Percentiles rank a stretch among this genome's conserved stretches.
Conservation (phyloP, 202 grass and related monocot species). For the Zoysia matrella region DNA sequence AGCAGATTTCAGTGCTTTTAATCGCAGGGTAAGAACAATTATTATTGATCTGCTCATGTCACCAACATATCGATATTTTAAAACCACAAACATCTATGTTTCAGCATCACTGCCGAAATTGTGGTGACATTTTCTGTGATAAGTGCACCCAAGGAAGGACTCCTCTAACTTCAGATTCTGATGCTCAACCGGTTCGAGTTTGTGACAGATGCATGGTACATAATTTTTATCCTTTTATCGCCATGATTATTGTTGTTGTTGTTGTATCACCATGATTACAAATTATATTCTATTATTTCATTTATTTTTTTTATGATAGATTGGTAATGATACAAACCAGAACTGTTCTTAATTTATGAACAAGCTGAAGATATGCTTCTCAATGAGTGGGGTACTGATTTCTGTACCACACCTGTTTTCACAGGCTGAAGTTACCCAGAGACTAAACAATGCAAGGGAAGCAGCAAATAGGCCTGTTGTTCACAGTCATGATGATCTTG, state of each 20-base stretch:
- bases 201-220: constrained; percentile 98
- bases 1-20: constrained; percentile 90
- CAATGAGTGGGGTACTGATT: constrained; percentile 20
- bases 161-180: constrained; percentile 72
- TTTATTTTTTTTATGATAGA: background rate
- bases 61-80: constrained; percentile 3
- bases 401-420: background rate
- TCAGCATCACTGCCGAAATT: constrained; percentile 99
- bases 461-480: constrained; percentile 67
- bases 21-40: constrained; percentile 70
- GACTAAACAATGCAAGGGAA: constrained; percentile 86
- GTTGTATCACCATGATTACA: background rate
- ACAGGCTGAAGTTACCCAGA: constrained; percentile 86
- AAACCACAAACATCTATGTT: constrained; percentile 39
- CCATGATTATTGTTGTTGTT: constrained; percentile 10
- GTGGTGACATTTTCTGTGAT: constrained; percentile 98
- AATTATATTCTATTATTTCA: background rate
- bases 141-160: constrained; percentile 95
- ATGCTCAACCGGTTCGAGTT: constrained; percentile 83
- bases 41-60: constrained; percentile 32
- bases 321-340: background rate
- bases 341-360: background rate
- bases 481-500: constrained; percentile 96
- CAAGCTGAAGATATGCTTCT: background rate
- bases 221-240: background rate